Evolutionary conservation across 2,329 filamentous ascomycete species (phyloP), one percentile per base, ranked within the genome.

Genomic region (Verticillium zaregamsianum): DNA sequence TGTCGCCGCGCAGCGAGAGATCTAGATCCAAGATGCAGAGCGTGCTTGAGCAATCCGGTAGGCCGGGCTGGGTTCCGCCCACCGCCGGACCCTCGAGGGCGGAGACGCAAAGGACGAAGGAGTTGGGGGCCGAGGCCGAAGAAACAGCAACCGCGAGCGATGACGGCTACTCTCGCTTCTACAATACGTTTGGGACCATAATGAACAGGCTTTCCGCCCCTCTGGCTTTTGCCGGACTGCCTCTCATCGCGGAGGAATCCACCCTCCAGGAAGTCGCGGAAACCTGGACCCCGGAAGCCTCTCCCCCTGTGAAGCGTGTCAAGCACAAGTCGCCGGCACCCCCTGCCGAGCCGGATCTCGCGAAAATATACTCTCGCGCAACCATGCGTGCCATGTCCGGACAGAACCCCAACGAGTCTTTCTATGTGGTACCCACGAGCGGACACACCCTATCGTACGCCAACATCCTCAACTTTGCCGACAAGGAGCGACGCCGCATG

Each of bases 381-480:
- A 92, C 94, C 3, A 83, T 98, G 60, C 86, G 89, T 59, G 92
- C 93, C 1, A 83, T 97, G 52, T 83, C 87, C 23, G 86, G 86
- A 0, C 83, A 88, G 32, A 82, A 83, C 17, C 79, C 85, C 17
- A 85, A 82, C 62, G 90, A 91, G 68, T 95, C 91, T 9, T 99
- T 99, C 78, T 98, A 97, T 73, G 90, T 98, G 1, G 95, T 99
- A 1, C 95, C 94, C 4, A 91, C 91, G 0, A 92, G 91, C 20
- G 94, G 95, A 5, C 93, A 94, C 66, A 97, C 93, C 3, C 90
- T 93, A 63, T 95, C 93, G 0, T 99, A 98, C 71, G 93, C 95
- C 55, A 93, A 90, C 65, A 97, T 99, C 59, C 80, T 97, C 23
- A 89, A 81, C 52, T 88, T 86, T 67, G 86, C 85, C 39, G 84